Conservation (phyloP, 805 yeast species). For the Metschnikowia henanensis region DNA sequence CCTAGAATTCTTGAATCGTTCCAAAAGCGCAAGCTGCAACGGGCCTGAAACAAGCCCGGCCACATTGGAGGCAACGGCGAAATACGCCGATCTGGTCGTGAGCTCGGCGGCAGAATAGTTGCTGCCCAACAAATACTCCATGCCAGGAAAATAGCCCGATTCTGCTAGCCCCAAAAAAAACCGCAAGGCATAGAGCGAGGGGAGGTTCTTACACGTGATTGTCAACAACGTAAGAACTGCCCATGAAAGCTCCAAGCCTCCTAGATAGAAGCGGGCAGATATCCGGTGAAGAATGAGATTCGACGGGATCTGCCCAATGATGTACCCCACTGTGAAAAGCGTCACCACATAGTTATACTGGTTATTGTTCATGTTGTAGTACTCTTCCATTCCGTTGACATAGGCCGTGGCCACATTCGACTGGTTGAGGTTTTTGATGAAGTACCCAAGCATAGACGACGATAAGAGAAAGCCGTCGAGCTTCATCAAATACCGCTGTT, state of each 20-base stretch:
- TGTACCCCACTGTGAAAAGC: conserved; percentile 18
- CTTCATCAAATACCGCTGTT: conserved; percentile 33
- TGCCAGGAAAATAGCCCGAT: conserved; percentile 55
- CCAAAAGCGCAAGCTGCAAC: conserved; percentile 29
- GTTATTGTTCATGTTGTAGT: conserved; percentile 17
- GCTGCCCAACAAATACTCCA: conserved; percentile 49
- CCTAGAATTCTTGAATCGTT: conserved; percentile 20
- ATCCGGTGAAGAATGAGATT: conserved; percentile 36
- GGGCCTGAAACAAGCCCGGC: conserved; percentile 35
- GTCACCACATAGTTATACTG: conserved; percentile 20
- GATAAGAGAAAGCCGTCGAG: conserved; percentile 31
- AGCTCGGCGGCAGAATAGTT: conserved; percentile 29
- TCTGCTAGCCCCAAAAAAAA: conserved; percentile 42
- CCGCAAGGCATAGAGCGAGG: conserved; percentile 17
- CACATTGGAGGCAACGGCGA: conserved; percentile 29
- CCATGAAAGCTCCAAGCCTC: conserved; percentile 47
- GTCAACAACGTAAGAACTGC: conserved; percentile 30
- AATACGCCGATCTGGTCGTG: conserved; percentile 29
- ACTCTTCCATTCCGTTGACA: conserved; percentile 20
- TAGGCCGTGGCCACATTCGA: conserved; percentile 20
- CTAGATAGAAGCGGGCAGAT: conserved; percentile 44
- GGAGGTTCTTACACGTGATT: conserved; percentile 20
- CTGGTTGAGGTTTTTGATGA: conserved; percentile 20
- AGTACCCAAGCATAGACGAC: conserved; percentile 21
- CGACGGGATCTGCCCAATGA: conserved; percentile 19